These are phyloP conservation scores for Taxawa tesnikishii DNA, from an alignment of 2,329 filamentous ascomycete genomes.

Conservation along the genomic window DNA sequence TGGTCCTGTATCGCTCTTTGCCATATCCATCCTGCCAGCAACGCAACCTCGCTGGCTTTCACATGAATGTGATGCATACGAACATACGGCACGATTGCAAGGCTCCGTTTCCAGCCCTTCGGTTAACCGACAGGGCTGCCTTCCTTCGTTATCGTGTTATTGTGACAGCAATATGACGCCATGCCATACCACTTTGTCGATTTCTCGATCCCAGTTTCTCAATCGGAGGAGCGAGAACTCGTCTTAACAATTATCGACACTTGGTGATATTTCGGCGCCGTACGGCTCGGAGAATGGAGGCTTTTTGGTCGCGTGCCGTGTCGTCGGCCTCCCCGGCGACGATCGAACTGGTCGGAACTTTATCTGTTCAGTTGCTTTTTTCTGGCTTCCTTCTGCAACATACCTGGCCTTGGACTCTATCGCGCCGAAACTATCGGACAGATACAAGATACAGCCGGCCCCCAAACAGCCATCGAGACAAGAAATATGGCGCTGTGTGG, in stretches of 20 bases:
- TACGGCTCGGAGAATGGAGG: neutral
- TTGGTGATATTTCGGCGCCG: neutral
- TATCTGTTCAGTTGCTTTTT: conserved; percentile 1
- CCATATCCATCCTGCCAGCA: too few relatives aligned
- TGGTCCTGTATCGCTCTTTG: too few relatives aligned
- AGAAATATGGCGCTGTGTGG: conserved; percentile 1
- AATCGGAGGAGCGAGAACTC: too few relatives aligned
- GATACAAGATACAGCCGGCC: conserved; percentile 5
- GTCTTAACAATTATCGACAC: neutral
- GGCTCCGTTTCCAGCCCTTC: too few relatives aligned
- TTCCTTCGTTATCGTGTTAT: too few relatives aligned
- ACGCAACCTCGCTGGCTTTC: too few relatives aligned
- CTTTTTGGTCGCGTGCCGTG: neutral
- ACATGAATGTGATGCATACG: too few relatives aligned
- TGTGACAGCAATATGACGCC: neutral
- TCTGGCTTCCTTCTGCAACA: conserved; percentile 5
- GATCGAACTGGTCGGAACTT: conserved; percentile 2
- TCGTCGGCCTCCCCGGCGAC: neutral
- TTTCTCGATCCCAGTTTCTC: too few relatives aligned
- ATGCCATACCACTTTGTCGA: neutral
- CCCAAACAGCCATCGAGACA: neutral
- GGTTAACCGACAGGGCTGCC: conserved; percentile 5
- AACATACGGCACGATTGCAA: too few relatives aligned
- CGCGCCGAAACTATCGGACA: conserved; percentile 1
- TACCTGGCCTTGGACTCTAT: neutral